Evolutionary conservation across 495 filamentous ascomycete species (phyloP).

Genomic region (Lasiosphaeria miniovina): DNA sequence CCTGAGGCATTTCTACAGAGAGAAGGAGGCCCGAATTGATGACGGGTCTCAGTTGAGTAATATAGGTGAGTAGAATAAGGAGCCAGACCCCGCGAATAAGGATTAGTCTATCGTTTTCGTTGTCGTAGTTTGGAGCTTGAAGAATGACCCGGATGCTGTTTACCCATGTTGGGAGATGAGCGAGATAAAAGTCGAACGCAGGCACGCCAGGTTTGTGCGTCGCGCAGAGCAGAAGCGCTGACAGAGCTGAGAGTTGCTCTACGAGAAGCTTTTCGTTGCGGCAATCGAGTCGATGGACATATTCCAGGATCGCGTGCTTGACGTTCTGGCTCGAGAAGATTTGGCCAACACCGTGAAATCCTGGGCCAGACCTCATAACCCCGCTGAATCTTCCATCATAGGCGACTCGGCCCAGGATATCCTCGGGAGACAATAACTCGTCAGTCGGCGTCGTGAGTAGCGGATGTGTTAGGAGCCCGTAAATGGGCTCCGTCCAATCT

Average conservation of each 20-base stretch:
- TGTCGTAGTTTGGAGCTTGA: conserved; percentile 5
- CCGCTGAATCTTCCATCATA: conserved; percentile 30
- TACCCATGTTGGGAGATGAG: conserved; percentile 23
- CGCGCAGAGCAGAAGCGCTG: conserved; percentile 21
- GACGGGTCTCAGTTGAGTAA: conserved; percentile 32
- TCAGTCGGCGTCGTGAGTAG: conserved; percentile 8
- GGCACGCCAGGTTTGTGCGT: conserved; percentile 25
- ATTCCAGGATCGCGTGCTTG: conserved; percentile 23
- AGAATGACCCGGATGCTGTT: conserved; percentile 24
- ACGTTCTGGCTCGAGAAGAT: conserved; percentile 19
- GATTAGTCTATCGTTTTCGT: conserved; percentile 16
- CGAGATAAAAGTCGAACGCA: conserved; percentile 31
- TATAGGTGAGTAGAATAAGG: conserved; percentile 26
- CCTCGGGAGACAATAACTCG: conserved; percentile 15
- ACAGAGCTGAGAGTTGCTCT: conserved; percentile 24
- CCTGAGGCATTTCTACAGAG: conserved; percentile 5
- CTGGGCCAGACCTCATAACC: conserved; percentile 27
- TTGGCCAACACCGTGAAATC: conserved; percentile 20
- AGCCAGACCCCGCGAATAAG: conserved; percentile 30
- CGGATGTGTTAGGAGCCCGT: conserved; percentile 24
- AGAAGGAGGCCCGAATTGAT: conserved; percentile 21
- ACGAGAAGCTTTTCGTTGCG: conserved; percentile 13
- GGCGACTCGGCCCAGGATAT: conserved; percentile 21
- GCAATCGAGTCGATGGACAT: conserved; percentile 25
- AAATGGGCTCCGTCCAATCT: conserved; percentile 23